phyloP scores from a whole-genome alignment of 768 basidiomycete genomes.

The Calvatia gigantea region DNA sequence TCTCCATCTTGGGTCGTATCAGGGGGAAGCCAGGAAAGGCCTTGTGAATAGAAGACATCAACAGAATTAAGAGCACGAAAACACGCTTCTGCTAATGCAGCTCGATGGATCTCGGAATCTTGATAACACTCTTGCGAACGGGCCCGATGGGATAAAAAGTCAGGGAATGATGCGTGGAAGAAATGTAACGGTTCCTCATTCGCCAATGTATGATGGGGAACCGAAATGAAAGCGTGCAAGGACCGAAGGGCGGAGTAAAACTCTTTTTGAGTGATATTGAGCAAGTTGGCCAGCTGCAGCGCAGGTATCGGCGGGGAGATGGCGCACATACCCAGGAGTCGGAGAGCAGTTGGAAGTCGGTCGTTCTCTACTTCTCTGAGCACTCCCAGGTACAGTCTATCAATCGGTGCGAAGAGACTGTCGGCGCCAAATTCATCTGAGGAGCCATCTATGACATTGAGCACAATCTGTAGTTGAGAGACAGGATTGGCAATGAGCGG shows the following conservation, averaged over 20 bases:
- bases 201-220: background rate
- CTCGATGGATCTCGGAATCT: background rate
- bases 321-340: background rate
- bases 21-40: background rate
- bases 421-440: no score
- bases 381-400: background rate
- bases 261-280: background rate
- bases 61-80: background rate
- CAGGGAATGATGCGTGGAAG: background rate
- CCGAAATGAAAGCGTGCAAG: background rate
- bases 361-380: background rate
- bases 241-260: background rate
- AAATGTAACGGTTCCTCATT: background rate
- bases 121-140: background rate
- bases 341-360: background rate
- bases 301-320: background rate
- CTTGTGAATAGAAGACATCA: background rate
- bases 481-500: background rate
- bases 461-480: background rate
- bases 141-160: background rate
- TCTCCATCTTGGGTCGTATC: no score
- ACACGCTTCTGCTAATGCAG: background rate
- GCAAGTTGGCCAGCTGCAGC: background rate
- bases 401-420: background rate
- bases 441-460: background rate